These are phyloP conservation scores for Aspergillus aculeatinus DNA, from an alignment of 2,329 filamentous ascomycete species.

Conservation along the genomic window DNA sequence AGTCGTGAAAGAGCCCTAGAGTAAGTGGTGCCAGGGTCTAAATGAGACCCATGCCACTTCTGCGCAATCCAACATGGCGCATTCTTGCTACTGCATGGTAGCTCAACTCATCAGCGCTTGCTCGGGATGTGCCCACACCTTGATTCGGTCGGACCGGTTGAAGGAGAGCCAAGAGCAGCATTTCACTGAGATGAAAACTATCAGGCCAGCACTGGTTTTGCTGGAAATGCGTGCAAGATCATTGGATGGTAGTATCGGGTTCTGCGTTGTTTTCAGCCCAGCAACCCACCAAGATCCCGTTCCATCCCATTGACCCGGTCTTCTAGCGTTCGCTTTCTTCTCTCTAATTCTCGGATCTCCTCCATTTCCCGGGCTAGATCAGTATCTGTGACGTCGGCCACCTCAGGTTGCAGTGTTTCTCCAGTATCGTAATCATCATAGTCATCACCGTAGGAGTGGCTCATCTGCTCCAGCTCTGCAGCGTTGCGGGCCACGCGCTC, in stretches of 20 bases:
- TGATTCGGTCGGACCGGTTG: not conserved
- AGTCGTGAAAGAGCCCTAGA: not conserved
- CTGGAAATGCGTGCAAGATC: not conserved
- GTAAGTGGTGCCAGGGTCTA: not conserved
- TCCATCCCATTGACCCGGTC: conserved; percentile 67
- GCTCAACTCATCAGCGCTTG: not conserved
- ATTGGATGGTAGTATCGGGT: not conserved
- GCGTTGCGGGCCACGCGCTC: conserved; percentile 73
- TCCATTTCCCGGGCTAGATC: conserved; percentile 49
- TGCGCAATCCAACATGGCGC: not conserved
- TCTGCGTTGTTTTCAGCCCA: conserved; percentile 43
- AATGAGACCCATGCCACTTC: not conserved
- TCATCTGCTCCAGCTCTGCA: conserved; percentile 70
- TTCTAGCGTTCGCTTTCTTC: conserved; percentile 62
- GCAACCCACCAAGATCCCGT: conserved; percentile 62
- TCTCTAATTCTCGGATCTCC: conserved; percentile 62
- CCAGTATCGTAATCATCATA: conserved; percentile 56
- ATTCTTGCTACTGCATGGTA: not conserved
- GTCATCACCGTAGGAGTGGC: conserved; percentile 56
- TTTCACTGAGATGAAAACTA: too few species aligned
- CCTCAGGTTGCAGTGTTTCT: conserved; percentile 22
- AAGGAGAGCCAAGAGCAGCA: not conserved
- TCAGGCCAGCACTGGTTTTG: not conserved
- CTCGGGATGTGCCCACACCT: not conserved
- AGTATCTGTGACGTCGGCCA: conserved; percentile 39